Conservation (phyloP, 2,329 filamentous ascomycete species). For the Clonostachys chloroleuca region DNA sequence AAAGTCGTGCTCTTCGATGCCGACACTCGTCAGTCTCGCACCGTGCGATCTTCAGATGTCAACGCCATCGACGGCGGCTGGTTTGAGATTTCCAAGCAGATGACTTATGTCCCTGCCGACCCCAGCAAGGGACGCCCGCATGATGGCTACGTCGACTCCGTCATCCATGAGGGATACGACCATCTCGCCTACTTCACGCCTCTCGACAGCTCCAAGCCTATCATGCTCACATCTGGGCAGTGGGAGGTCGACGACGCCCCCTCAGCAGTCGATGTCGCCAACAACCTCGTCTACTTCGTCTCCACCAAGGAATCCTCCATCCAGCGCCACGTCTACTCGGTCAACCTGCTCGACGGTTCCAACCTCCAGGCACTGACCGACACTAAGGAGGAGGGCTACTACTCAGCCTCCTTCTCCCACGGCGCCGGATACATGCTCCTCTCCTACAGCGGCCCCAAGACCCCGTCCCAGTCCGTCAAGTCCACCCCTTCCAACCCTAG, state of each 20-base stretch:
- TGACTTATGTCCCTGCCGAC: conserved; percentile 82
- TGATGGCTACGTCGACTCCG: conserved; percentile 89
- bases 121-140: conserved; percentile 67
- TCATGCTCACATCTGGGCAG: conserved; percentile 79
- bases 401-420: conserved; percentile 77
- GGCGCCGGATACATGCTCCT: conserved; percentile 81
- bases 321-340: conserved; percentile 87
- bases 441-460: conserved; percentile 74
- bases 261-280: conserved; percentile 76
- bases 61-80: conserved; percentile 88
- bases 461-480: conserved; percentile 89
- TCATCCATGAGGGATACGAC: conserved; percentile 82
- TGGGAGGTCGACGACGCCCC: conserved; percentile 92
- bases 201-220: conserved; percentile 74
- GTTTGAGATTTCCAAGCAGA: conserved; percentile 91
- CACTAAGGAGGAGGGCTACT: conserved; percentile 69
- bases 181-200: conserved; percentile 93
- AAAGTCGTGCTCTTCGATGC: conserved; percentile 86
- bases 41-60: conserved; percentile 76
- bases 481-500: conserved; percentile 67
- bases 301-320: conserved; percentile 83
- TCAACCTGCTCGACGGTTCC: conserved; percentile 53
- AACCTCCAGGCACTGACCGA: conserved; percentile 77
- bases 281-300: conserved; percentile 88
- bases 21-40: conserved; percentile 64